Evolutionary conservation across 192 early-diverging fungal genomes (phyloP), one percentile per base, ranked within the genome.

Genomic region (Linnemannia schmuckeri): DNA sequence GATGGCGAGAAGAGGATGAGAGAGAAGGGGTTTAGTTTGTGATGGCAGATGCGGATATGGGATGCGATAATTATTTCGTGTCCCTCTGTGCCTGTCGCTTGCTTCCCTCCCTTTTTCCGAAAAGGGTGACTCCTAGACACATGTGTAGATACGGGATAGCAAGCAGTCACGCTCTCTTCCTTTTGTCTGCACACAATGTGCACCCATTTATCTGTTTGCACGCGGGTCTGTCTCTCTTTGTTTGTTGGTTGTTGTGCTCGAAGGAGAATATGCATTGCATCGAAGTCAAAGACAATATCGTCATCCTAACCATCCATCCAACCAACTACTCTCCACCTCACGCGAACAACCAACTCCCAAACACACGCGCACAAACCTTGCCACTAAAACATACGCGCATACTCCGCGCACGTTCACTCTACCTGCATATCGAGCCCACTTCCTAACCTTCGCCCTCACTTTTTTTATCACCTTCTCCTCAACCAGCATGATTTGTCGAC

Each of bases 401-500:
- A 46, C n/a, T 12, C 44, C 3, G n/a, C 44, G 40, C 46, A 30
- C n/a, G 49, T 57, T 40, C 74, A 57, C 49, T 47, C 10, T 27
- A 30, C 72, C 46, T 33, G 61, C 61, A 66, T 66, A 12, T 66
- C 27, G 61, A 57, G 33, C 46, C 27, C 27, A 33, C 6, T 22
- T 44, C 24, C 73, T 74, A 61, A 73, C 57, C 17, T 42, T 47
- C 57, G 27, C 20, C 27, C 1, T 79, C 17, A 9, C 27, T 37
- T 44, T 52, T 47, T 69, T 33, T 22, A 69, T 57, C 42, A 38
- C 57, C 46, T 12, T 37, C 15, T 15, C 35, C 22, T 74, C 37
- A 72, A 33, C 6, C 63, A 87, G 85, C 85, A 87, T 42, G 80
- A 81, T 66, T 54, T 87, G 35, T 87, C 85, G 1, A 87, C 80